Percentiles rank a stretch among this genome's conserved stretches.
Evolutionary conservation across 2,329 filamentous ascomycete genomes (phyloP).

Genomic region (Corniculantispora saksenae): DNA sequence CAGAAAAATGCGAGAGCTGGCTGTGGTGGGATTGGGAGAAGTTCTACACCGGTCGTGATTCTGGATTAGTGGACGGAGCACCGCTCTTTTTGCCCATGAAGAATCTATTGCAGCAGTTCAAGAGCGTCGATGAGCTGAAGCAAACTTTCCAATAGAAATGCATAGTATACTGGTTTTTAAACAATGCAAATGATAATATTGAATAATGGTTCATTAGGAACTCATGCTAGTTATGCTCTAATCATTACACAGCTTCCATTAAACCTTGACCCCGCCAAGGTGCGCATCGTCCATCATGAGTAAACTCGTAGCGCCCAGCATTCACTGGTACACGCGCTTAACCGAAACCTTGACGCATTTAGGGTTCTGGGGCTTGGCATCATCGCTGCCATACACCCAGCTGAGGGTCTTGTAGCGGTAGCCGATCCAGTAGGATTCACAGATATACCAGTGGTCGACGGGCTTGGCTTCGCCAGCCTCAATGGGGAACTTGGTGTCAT

Average conservation of each 20-base stretch:
- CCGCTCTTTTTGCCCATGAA: conserved; percentile 36
- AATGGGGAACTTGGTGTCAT: conserved; percentile 17
- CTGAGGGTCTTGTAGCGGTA: conserved; percentile 20
- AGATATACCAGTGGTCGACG: conserved; percentile 12
- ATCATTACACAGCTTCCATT: conserved; percentile 7
- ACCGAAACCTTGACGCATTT: conserved; percentile 19
- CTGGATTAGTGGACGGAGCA: conserved; percentile 21
- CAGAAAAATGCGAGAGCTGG: conserved; percentile 54
- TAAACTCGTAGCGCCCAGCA: not conserved
- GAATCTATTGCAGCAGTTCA: conserved; percentile 31
- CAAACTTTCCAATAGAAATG: not conserved
- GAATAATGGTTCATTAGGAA: not conserved
- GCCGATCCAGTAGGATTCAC: conserved; percentile 7
- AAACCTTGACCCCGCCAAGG: not conserved
- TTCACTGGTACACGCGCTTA: conserved; percentile 14
- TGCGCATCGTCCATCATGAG: not conserved
- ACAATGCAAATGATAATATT: not conserved
- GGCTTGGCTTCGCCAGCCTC: not conserved
- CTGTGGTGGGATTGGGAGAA: conserved; percentile 49
- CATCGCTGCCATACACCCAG: conserved; percentile 16
- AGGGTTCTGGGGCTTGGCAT: conserved; percentile 15
- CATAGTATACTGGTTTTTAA: not conserved
- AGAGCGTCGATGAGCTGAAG: conserved; percentile 25
- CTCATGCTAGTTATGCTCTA: conserved; percentile 9
- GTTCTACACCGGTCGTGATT: conserved; percentile 35